Conservation (phyloP, 305 asterid species). For the Plantago coronopus region DNA sequence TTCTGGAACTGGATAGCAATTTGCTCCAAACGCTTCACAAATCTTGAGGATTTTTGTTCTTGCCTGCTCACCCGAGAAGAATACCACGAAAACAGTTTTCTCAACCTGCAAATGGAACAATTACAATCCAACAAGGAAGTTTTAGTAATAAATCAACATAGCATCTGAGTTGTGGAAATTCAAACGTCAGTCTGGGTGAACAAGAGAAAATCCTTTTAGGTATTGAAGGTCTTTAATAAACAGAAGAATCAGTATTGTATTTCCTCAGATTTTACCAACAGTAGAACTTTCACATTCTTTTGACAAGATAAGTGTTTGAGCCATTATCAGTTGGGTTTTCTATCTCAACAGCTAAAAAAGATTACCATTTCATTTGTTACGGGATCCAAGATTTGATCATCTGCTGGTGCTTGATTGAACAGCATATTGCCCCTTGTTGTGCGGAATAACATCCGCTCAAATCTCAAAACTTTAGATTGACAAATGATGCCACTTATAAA, state of each 20-base stretch:
- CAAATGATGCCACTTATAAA: conserved; percentile 88
- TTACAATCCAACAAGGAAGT: conserved; percentile 11
- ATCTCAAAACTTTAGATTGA: conserved; percentile 70
- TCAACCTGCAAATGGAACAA: conserved; percentile 73
- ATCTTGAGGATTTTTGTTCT: conserved; percentile 86
- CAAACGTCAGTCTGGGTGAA: conserved; percentile 10
- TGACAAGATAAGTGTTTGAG: not conserved
- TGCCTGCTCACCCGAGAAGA: conserved; percentile 99
- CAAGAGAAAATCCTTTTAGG: not conserved
- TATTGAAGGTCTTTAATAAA: not conserved
- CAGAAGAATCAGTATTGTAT: not conserved
- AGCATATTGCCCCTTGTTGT: conserved; percentile 98
- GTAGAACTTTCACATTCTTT: not conserved
- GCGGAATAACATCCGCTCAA: conserved; percentile 97
- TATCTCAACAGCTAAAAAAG: conserved; percentile 19
- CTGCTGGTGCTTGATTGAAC: conserved; percentile 87
- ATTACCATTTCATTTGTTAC: conserved; percentile 77
- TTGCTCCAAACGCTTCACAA: conserved; percentile 97
- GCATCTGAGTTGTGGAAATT: not conserved
- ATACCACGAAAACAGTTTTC: conserved; percentile 85
- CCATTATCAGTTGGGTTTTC: not conserved
- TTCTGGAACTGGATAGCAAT: conserved; percentile 96
- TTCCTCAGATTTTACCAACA: not conserved
- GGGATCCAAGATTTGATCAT: conserved; percentile 77
- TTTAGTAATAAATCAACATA: conserved; percentile 21